Conservation (phyloP, 208 protist species). For the Porcisia deanei region DNA sequence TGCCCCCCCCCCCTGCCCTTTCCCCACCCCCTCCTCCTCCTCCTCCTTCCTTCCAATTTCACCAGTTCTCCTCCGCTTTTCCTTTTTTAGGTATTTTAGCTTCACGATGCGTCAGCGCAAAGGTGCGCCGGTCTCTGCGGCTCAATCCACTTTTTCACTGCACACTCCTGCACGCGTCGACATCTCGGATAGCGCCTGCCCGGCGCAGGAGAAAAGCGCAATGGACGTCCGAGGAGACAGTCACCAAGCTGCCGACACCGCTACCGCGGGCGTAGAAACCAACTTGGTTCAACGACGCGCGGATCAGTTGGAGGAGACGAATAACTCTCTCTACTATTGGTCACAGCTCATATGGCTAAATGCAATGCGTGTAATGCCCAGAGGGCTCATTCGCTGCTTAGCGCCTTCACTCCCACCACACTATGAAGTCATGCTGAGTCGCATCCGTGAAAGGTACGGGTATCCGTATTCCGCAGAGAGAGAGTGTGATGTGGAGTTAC, state of each 20-base stretch:
- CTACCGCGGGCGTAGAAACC: background rate
- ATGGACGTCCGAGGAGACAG: no score
- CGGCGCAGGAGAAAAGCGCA: background rate
- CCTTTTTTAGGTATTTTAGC: background rate
- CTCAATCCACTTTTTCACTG: background rate
- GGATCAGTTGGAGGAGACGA: slow-evolving; percentile 24
- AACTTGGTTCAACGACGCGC: slow-evolving; percentile 6
- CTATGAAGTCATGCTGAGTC: slow-evolving; percentile 27
- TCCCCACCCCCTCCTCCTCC: background rate
- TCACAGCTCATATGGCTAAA: slow-evolving; percentile 25
- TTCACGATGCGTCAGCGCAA: slow-evolving; percentile 12
- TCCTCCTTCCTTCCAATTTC: background rate
- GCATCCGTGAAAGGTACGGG: slow-evolving; percentile 31
- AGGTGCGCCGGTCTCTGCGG: background rate
- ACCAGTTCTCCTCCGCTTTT: background rate
- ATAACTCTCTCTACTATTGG: slow-evolving; percentile 24
- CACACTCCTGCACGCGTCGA: background rate
- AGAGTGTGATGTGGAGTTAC: slow-evolving; percentile 36
- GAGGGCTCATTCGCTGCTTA: slow-evolving; percentile 29
- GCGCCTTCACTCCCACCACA: slow-evolving; percentile 17
- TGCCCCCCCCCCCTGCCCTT: background rate
- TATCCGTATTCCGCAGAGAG: slow-evolving; percentile 26
- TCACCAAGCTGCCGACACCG: background rate
- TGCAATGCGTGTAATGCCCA: slow-evolving; percentile 37
- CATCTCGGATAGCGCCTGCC: background rate